Conservation (phyloP, 1,284 basidiomycete genomes). For the Tetrapyrgos nigripes region DNA sequence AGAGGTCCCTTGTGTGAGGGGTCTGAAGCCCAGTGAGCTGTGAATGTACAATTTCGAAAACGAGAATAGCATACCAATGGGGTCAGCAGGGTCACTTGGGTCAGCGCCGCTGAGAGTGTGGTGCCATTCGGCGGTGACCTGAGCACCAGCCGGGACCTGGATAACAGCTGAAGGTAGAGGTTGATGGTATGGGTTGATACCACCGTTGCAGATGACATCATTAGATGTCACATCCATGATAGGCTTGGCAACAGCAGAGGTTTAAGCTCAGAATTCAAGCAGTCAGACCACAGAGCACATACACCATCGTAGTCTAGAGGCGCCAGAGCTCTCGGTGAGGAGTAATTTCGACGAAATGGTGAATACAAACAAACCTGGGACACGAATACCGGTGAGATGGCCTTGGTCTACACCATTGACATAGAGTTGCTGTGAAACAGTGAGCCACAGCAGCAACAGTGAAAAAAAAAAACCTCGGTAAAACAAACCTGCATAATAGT, state of each 20-base stretch:
- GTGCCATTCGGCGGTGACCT: constrained; percentile 60
- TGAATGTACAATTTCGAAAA: no score
- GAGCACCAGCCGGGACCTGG: constrained; percentile 54
- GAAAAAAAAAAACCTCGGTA: neutral
- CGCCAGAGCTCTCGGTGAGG: neutral
- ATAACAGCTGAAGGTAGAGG: constrained; percentile 57
- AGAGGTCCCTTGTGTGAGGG: constrained; percentile 60
- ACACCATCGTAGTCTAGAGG: constrained; percentile 55
- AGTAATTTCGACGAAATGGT: neutral
- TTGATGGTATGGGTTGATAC: constrained; percentile 64
- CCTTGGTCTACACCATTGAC: constrained; percentile 40
- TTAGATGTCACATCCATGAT: constrained; percentile 61
- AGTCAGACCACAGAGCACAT: constrained; percentile 21
- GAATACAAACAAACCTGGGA: constrained; percentile 19
- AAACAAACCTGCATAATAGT: constrained; percentile 53
- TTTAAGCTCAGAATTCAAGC: neutral
- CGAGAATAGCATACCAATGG: constrained; percentile 38
- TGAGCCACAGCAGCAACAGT: neutral
- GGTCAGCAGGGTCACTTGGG: constrained; percentile 51
- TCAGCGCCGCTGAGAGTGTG: constrained; percentile 54
- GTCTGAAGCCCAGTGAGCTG: constrained; percentile 30
- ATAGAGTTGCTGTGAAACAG: constrained; percentile 33
- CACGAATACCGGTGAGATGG: constrained; percentile 36
- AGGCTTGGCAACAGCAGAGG: constrained; percentile 43
- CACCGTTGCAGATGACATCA: constrained; percentile 65